Base-by-base conservation (phyloP, 805 yeast species). In the Wickerhamiella sorbophila region DNA sequence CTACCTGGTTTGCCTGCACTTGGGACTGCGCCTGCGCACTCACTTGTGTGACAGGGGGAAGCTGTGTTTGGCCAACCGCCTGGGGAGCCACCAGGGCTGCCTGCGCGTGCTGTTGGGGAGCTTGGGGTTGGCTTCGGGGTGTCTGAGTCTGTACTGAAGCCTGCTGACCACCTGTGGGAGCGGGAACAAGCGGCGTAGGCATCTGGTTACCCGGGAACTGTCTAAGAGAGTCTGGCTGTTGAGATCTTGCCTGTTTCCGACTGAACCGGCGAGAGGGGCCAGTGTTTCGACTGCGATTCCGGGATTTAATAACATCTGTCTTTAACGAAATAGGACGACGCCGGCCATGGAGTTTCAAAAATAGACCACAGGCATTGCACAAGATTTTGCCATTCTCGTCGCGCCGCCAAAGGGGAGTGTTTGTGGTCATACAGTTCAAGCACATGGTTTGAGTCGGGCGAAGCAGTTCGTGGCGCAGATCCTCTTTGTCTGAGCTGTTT, bases 331-430 rank as follows among this genome's bases (percentile, higher is more conserved):
- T 65, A 0, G 98, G 98, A 44, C 97, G 68, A 47, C 84, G 93
- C 3, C 85, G 88, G n/a, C 96, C 97, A 55, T 88, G 97, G 19
- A 88, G 66, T 60, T 88, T 88, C 54, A 83, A 70, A 53, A 88
- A 88, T 46, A 88, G 65, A 0, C 97, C 98, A 65, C 98, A 88
- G 0, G 98, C 97, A 60, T 88, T 88, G 63, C 97, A 88, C 45
- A 88, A 65, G 0, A 95, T 93, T 54, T 83, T 79, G 1, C 96
- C 96, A 45, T 82, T 83, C 0, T 94, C 86, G 52, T 85, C 84
- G 39, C 96, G 69, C 52, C 98, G 68, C 98, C 98, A 88, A 15
- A 88, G 61, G 1, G 98, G 98, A 0, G 98, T 88, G 15, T 93
- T 86, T 48, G 72, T 75, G 0, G 98, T 88, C 54, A 80, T 78